These are phyloP conservation scores for Platismatia glauca DNA, from an alignment of 495 filamentous ascomycete species.

Conservation along the genomic window DNA sequence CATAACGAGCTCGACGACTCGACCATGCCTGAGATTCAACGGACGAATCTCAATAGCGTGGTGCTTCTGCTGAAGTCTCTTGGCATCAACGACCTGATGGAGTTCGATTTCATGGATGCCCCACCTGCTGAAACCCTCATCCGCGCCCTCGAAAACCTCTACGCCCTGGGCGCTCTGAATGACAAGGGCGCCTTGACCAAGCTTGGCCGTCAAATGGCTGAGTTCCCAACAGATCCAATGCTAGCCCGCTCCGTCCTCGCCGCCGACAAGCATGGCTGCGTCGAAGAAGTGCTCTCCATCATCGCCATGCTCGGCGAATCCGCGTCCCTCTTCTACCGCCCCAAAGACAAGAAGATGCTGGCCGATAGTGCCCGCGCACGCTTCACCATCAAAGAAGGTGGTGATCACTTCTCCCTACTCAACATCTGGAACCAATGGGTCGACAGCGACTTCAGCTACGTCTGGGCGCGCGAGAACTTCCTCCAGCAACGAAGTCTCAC, in stretches of 20 bases:
- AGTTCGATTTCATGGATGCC: constrained; percentile 96
- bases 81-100: constrained; percentile 86
- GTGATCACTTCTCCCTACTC: constrained; percentile 83
- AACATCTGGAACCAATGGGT: constrained; percentile 98
- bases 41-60: constrained; percentile 75
- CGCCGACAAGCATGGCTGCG: constrained; percentile 77
- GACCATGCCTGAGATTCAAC: constrained; percentile 89
- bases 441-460: constrained; percentile 77
- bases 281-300: constrained; percentile 90
- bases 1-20: constrained; percentile 90
- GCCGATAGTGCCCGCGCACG: constrained; percentile 87
- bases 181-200: constrained; percentile 85
- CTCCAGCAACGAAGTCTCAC: constrained; percentile 80
- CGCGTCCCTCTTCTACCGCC: constrained; percentile 84
- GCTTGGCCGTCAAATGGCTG: constrained; percentile 89
- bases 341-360: constrained; percentile 95
- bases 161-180: constrained; percentile 83
- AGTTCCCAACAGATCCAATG: constrained; percentile 94
- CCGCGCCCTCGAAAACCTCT: constrained; percentile 82
- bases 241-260: constrained; percentile 87
- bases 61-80: constrained; percentile 83
- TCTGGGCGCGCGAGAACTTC: constrained; percentile 93
- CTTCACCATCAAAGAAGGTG: constrained; percentile 87
- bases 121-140: constrained; percentile 88
- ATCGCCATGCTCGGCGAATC: constrained; percentile 90